Percentiles rank a stretch among this genome's conserved stretches.
Conservation (phyloP, 148 eudicot genomes). For the Rhododendron molle region DNA sequence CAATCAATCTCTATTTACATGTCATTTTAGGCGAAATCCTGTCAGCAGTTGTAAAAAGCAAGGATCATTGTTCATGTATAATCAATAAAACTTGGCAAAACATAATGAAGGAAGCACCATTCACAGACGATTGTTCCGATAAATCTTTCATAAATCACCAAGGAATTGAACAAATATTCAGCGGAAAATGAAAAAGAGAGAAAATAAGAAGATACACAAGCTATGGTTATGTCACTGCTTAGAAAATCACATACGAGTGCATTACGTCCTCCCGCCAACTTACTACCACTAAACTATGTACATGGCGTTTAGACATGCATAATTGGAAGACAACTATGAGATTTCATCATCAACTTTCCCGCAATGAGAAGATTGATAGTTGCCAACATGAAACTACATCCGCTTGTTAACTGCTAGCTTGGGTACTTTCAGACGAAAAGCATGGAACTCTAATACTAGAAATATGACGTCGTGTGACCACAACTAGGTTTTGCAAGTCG, state of each 20-base stretch:
- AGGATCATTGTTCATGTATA: background rate
- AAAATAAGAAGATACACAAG: background rate
- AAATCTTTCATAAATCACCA: background rate
- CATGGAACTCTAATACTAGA: background rate
- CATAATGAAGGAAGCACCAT: background rate
- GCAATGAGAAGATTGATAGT: background rate
- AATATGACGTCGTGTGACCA: background rate
- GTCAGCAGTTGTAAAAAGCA: background rate
- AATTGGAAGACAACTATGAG: background rate
- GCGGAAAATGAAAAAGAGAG: background rate
- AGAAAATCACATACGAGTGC: background rate
- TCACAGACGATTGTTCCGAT: background rate
- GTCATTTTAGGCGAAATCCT: background rate
- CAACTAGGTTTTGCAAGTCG: background rate
- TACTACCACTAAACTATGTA: background rate
- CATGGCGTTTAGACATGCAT: background rate
- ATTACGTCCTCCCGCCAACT: background rate
- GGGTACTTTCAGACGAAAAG: background rate
- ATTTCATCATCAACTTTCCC: background rate
- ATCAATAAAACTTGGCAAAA: background rate
- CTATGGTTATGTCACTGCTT: background rate
- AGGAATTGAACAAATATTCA: background rate
- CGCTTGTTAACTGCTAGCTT: background rate
- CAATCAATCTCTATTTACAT: background rate
- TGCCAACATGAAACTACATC: background rate